These are phyloP conservation scores for Moesziomyces sp. DNA, from an alignment of 1,284 basidiomycete genomes.

Conservation along the genomic window DNA sequence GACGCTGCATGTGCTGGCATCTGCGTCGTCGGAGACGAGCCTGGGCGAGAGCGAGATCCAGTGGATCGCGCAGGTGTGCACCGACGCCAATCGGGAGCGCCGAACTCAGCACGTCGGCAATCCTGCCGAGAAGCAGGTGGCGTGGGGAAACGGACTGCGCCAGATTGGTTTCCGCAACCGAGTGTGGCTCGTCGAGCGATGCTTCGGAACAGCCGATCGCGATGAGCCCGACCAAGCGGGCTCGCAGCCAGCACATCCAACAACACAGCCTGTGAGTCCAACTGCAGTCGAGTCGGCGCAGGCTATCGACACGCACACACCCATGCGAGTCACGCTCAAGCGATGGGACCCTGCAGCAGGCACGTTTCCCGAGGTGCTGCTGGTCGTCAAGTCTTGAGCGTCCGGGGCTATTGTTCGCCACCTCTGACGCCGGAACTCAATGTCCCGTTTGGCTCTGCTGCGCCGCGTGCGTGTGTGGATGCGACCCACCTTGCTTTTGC, in stretches of 20 bases:
- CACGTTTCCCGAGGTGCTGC: constrained; percentile 55
- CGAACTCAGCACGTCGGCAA: constrained; percentile 7
- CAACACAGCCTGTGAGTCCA: constrained; percentile 27
- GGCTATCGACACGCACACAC: constrained; percentile 12
- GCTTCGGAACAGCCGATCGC: constrained; percentile 8
- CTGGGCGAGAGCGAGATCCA: constrained; percentile 43
- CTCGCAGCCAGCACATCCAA: constrained; percentile 3
- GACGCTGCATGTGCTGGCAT: constrained; percentile 56
- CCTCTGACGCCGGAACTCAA: too few relatives aligned
- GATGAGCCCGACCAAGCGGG: not conserved
- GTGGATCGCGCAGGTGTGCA: constrained; percentile 41
- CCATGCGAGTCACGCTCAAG: constrained; percentile 30
- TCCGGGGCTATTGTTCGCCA: too few relatives aligned
- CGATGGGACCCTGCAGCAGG: constrained; percentile 58
- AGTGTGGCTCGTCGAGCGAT: constrained; percentile 58
- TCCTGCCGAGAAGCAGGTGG: not conserved
- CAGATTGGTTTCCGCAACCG: constrained; percentile 64
- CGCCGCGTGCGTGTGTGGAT: not conserved
- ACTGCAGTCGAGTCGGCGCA: not conserved
- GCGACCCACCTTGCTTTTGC: too few relatives aligned
- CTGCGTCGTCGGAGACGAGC: constrained; percentile 36
- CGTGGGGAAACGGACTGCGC: constrained; percentile 30
- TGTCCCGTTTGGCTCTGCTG: not conserved
- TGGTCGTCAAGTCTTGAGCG: constrained; percentile 49
- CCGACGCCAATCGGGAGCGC: constrained; percentile 40